A percentile compares a stretch with the other conserved stretches of the same genome.
Evolutionary conservation across 1,284 basidiomycete genomes (phyloP).

Genomic region (Fomitopsis palustris): DNA sequence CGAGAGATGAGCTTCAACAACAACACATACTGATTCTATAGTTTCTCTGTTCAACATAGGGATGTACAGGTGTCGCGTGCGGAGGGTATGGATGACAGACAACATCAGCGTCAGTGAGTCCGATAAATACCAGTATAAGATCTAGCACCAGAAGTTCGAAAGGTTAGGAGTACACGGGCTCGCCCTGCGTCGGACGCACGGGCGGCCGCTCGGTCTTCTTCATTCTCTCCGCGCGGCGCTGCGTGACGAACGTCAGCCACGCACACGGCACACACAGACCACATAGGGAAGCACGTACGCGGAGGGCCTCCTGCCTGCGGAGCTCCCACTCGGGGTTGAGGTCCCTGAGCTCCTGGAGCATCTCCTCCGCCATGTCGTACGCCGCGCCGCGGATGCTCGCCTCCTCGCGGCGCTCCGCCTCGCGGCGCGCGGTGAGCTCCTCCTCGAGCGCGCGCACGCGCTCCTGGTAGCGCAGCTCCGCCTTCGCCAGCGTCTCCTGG

Average conservation of each 20-base stretch:
- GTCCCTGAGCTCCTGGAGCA: slow-evolving; percentile 42
- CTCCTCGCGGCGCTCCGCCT: slow-evolving; percentile 19
- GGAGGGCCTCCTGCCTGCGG: slow-evolving; percentile 41
- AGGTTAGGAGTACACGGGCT: slow-evolving; percentile 1
- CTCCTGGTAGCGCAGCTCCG: slow-evolving; percentile 24
- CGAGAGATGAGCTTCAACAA: no score
- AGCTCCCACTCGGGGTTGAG: slow-evolving; percentile 62
- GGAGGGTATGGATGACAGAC: not conserved
- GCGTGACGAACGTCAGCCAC: slow-evolving; percentile 1
- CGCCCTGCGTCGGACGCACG: slow-evolving; percentile 5
- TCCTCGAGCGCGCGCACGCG: slow-evolving; percentile 22
- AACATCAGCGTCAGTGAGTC: slow-evolving; percentile 4
- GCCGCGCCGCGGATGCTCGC: slow-evolving; percentile 15
- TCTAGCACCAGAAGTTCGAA: slow-evolving; percentile 5
- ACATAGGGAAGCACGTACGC: slow-evolving; percentile 25
- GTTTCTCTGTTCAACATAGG: not conserved
- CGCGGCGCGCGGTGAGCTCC: slow-evolving; percentile 18
- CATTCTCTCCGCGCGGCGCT: slow-evolving; percentile 24
- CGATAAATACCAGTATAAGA: slow-evolving; percentile 23
- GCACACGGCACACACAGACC: not conserved
- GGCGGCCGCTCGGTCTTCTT: slow-evolving; percentile 10
- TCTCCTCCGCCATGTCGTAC: slow-evolving; percentile 24
- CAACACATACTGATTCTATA: not conserved
- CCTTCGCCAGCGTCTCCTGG: slow-evolving; percentile 19
- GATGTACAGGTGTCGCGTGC: not conserved